Base-by-base conservation (phyloP, 371 early-diverging fungal species). In the Zopfochytrium polystomum region DNA sequence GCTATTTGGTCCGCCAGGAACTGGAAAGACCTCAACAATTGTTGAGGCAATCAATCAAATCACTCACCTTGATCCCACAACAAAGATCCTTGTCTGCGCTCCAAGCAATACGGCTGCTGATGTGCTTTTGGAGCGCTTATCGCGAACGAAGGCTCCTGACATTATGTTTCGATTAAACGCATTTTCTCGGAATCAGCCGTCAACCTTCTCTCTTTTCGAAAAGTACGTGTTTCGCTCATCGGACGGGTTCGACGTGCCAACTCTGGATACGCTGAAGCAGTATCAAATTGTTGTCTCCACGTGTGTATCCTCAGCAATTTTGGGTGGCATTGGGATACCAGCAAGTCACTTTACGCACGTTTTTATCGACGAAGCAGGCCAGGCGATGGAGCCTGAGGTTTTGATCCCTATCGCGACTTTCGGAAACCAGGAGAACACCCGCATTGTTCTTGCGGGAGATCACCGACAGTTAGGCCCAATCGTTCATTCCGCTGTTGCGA, bases 331-430 rank as follows among this genome's bases (percentile, higher is more conserved):
- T 0, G 80, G 80, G 1, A 62, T 74, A 9, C n/a, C 34, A 35
- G 15, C 33, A 22, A 11, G 1, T 22, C 30, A 34, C 47, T 68
- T 60, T 20, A 66, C 75, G 25, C 82, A 82, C 44, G 44, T 78
- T 20, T 62, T 82, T 48, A 68, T 82, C 34, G 82, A 82, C 68
- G 82, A 82, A 42, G 75, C 76, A 11, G 82, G 75, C 1, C 82
- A 82, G 38, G 78, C 78, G 1, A 58, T 72, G 34, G 82, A 82
- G 56, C 70, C 79, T 0, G 79, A 81, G 43, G 68, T 70, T 3
- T 52, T 66, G 32, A 68, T 79, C 25, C 74, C 79, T 1, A 50
- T 81, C 1, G 43, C 59, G 2, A 53, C 64, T 22, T 54, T 61
- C 38, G 60, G 44, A 18, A 43, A 52, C 43, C 29, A 23, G 23